Evolutionary conservation across 331 rosid genomes (phyloP), one percentile per base, ranked within the genome.

Genomic region (Pyrus hybrid): DNA sequence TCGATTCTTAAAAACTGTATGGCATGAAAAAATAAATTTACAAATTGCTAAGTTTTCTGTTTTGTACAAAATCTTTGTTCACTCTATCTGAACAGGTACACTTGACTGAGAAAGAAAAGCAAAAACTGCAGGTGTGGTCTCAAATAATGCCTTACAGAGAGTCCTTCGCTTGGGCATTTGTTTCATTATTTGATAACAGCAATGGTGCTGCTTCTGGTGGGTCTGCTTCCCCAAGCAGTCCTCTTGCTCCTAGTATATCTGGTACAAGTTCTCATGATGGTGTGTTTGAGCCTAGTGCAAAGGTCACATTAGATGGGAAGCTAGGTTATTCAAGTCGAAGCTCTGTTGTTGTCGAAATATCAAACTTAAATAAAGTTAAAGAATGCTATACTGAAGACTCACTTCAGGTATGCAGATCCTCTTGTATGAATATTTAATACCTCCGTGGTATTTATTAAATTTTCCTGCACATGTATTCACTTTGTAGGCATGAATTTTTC

Each of bases 111-210:
- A 90, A 94, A 86, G 99, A 95, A 76, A 95, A 82, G 90, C 99
- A 95, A 80, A 95, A 95, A 80, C 88, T 95, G 87, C 97, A 92
- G 97, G 97, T 95, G 90, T 95, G 99, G 99, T 92, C 99, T 87
- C 93, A 92, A 82, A 83, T 95, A 88, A 92, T 95, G 99, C 99
- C 99, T 80, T 92, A 85, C 93, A 89, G 87, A 92, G 99, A 95
- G 87, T 89, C 97, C 86, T 95, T 95, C 35, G 88, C 97, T 71
- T 95, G 99, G 99, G 87, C 99, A 72, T 77, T 95, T 47, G 99
- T 95, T 82, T 89, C 99, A 47, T 81, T 95, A 86, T 95, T 95
- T 90, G 99, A 95, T 83, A 87, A 92, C 90, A 92, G 89, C 90
- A 77, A 85, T 80, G 93, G 96, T 82, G 93, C 97, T 84, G 89